Evolutionary conservation across 78 protist genomes (phyloP).

Genomic region (Dictyostelium brefeldianum): DNA sequence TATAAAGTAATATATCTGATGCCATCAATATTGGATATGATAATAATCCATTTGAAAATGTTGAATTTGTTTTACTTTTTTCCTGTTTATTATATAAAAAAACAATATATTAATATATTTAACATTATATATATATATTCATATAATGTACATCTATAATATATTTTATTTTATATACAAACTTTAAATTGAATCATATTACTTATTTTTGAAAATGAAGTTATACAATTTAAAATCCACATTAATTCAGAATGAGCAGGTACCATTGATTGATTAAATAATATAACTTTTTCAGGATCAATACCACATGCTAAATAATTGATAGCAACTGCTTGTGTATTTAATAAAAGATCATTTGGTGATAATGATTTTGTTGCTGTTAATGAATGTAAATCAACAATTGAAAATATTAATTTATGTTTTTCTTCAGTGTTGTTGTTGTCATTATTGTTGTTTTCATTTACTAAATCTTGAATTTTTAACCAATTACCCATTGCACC

Average conservation of each 20-base stretch:
- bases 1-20: constrained; percentile 91
- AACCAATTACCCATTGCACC: constrained; percentile 87
- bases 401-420: constrained; percentile 67
- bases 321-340: constrained; percentile 48
- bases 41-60: constrained; percentile 81
- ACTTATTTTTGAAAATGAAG: constrained; percentile 60
- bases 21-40: constrained; percentile 93
- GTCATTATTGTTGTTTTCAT: background rate
- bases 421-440: background rate
- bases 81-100: background rate
- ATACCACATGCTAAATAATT: constrained; percentile 82
- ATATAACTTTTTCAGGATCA: constrained; percentile 71
- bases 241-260: constrained; percentile 81
- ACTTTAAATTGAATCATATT: constrained; percentile 90
- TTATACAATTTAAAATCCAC: constrained; percentile 84
- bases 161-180: background rate
- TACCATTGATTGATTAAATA: constrained; percentile 84
- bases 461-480: constrained; percentile 64
- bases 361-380: constrained; percentile 64
- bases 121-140: constrained; percentile 13
- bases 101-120: background rate
- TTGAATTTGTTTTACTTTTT: background rate
- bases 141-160: background rate
- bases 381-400: constrained; percentile 82
- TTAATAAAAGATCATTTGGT: constrained; percentile 15